phyloP scores from a whole-genome alignment of 2,329 filamentous ascomycete species.

The Sclerotinia sclerotiorum region DNA sequence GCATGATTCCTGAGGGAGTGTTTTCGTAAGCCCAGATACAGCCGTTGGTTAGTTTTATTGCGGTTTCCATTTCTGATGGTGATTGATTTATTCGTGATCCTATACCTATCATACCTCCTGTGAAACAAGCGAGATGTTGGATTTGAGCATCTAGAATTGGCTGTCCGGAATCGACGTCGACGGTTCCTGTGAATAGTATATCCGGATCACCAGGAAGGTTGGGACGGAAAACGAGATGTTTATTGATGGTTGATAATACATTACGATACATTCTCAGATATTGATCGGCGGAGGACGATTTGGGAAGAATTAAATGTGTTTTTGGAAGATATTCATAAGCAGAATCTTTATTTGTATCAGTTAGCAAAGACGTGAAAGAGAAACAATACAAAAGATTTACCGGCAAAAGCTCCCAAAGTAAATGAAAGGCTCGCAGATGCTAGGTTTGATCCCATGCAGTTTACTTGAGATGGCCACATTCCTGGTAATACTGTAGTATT shows the following conservation, averaged over 20 bases:
- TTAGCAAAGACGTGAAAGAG: slow-evolving; percentile 52
- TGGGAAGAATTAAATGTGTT: slow-evolving; percentile 41
- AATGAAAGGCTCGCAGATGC: slow-evolving; percentile 52
- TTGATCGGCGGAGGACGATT: slow-evolving; percentile 31
- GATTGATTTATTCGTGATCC: slow-evolving; percentile 59
- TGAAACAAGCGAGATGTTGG: slow-evolving; percentile 68
- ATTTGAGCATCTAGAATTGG: slow-evolving; percentile 34
- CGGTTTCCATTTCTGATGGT: slow-evolving; percentile 53
- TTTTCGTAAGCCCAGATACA: slow-evolving; percentile 60
- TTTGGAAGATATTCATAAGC: slow-evolving; percentile 64
- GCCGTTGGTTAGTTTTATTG: slow-evolving; percentile 57
- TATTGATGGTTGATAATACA: slow-evolving; percentile 47
- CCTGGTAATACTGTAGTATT: slow-evolving; percentile 55
- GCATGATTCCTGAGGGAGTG: slow-evolving; percentile 59
- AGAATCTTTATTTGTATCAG: slow-evolving; percentile 59
- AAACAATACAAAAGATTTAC: slow-evolving; percentile 55
- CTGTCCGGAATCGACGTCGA: slow-evolving; percentile 32
- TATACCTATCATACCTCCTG: slow-evolving; percentile 67
- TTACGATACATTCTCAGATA: slow-evolving; percentile 46
- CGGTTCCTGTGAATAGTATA: slow-evolving; percentile 51
- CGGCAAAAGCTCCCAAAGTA: slow-evolving; percentile 54
- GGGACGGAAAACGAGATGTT: slow-evolving; percentile 46
- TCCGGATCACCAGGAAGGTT: slow-evolving; percentile 46
- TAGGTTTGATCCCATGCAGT: slow-evolving; percentile 47
- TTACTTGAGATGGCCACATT: slow-evolving; percentile 58